These are phyloP conservation scores for Calonectria ilicicola DNA, from an alignment of 2,329 filamentous ascomycete species.

Conservation along the genomic window DNA sequence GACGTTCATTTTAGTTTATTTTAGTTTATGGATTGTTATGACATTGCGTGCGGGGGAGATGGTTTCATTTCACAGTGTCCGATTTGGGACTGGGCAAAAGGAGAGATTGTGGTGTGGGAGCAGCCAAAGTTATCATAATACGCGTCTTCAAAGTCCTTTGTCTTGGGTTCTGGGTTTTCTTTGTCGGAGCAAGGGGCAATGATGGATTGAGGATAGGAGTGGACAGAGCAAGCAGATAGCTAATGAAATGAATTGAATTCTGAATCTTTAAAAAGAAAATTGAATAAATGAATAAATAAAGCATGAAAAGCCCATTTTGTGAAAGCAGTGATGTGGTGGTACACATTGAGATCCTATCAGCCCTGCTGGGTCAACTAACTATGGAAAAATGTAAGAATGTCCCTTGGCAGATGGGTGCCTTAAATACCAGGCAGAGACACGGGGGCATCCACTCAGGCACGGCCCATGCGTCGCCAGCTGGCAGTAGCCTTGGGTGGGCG, in stretches of 20 bases:
- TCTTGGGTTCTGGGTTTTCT: neutral
- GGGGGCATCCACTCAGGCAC: constrained; percentile 7
- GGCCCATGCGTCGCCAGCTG: constrained; percentile 25
- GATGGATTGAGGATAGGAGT: neutral
- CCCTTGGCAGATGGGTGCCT: neutral
- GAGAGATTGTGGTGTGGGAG: constrained; percentile 6
- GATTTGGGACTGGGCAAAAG: constrained; percentile 13
- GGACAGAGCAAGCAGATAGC: neutral
- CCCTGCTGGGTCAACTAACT: too few species aligned
- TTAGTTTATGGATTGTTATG: constrained; percentile 7
- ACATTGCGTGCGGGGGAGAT: constrained; percentile 13
- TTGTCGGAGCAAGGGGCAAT: neutral
- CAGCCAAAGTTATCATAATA: constrained; percentile 24
- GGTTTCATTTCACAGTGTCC: constrained; percentile 2
- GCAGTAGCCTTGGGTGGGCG: constrained; percentile 25
- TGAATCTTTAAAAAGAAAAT: too few species aligned
- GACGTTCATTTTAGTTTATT: constrained; percentile 7
- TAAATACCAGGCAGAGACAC: neutral
- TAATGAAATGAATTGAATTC: neutral
- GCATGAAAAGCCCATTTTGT: neutral
- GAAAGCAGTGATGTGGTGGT: neutral
- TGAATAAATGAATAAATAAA: too few species aligned
- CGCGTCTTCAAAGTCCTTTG: constrained; percentile 16
- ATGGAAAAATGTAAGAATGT: neutral
- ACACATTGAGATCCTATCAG: too few species aligned